Percentiles rank a stretch among this genome's conserved stretches.
These are phyloP conservation scores for Globisporangium cystogenes DNA, from an alignment of 352 stramenopile genomes.

Conservation along the genomic window DNA sequence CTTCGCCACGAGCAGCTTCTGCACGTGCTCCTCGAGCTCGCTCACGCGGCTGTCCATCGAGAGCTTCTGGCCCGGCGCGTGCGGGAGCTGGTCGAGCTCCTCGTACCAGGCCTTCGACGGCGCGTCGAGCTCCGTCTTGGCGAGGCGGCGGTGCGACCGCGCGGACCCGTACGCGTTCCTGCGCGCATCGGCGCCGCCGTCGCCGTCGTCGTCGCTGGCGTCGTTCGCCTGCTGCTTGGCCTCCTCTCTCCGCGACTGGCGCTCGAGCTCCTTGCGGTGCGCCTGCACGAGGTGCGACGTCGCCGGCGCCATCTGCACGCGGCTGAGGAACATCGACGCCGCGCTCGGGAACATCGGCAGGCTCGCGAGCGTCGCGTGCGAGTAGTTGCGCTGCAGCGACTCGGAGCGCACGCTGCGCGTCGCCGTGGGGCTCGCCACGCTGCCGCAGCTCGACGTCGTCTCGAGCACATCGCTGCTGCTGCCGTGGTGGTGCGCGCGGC, in stretches of 20 bases:
- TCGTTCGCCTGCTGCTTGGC: not conserved
- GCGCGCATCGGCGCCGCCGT: not conserved
- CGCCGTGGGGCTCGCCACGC: not conserved
- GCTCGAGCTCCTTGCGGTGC: not conserved
- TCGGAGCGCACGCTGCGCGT: constrained; percentile 9
- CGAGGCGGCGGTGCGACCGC: constrained; percentile 2
- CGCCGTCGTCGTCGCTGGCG: not conserved
- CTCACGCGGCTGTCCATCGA: constrained; percentile 33
- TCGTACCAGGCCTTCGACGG: constrained; percentile 15
- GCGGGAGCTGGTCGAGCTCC: constrained; percentile 16
- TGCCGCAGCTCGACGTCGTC: not conserved
- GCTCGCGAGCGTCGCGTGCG: constrained; percentile 4
- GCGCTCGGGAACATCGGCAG: constrained; percentile 9
- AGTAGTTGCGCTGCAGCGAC: constrained; percentile 4
- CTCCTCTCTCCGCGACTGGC: no score
- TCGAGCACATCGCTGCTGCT: not conserved
- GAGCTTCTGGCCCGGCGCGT: constrained; percentile 10
- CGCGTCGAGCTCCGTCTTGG: constrained; percentile 12
- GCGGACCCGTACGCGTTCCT: not conserved
- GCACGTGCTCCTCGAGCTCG: constrained; percentile 35
- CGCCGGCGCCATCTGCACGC: constrained; percentile 7
- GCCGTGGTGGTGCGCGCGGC: no score
- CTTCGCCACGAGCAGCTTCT: constrained; percentile 28
- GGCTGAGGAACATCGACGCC: constrained; percentile 12
- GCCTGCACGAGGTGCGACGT: constrained; percentile 3